Evolutionary conservation across 768 basidiomycete species (phyloP).

Genomic region (Lepiota brunneoincarnata): DNA sequence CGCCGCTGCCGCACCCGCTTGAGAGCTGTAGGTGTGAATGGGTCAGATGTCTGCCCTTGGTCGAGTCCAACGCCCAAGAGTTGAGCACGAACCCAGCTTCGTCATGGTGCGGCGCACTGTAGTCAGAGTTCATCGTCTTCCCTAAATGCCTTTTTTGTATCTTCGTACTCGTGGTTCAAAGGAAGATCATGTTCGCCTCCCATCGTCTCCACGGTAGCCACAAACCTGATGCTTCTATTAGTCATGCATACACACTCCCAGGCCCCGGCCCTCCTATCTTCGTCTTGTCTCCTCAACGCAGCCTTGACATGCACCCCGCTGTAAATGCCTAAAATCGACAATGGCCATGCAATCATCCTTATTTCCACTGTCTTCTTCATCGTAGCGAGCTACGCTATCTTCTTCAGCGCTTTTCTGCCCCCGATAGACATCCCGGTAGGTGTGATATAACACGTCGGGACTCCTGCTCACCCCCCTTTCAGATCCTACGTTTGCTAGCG

Average conservation of each 20-base stretch:
- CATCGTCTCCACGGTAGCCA: conserved; percentile 10
- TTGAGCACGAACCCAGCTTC: conserved; percentile 6
- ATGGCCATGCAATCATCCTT: conserved; percentile 47
- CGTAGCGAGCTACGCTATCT: conserved; percentile 57
- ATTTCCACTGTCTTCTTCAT: conserved; percentile 51
- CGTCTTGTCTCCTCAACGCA: background rate
- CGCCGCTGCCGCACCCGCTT: background rate
- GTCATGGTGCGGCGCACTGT: conserved; percentile 14
- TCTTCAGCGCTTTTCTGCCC: conserved; percentile 66
- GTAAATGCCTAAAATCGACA: conserved; percentile 14
- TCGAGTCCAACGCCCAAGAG: background rate
- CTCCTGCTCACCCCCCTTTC: background rate
- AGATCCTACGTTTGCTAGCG: conserved; percentile 66
- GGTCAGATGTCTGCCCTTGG: background rate
- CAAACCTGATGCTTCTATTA: background rate
- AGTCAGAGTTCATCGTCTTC: conserved; percentile 6
- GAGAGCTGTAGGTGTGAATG: background rate
- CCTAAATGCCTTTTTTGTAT: background rate
- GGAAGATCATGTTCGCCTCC: conserved; percentile 1
- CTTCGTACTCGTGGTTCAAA: background rate
- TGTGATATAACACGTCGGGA: conserved; percentile 9
- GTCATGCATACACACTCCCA: conserved; percentile 10
- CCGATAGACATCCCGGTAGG: conserved; percentile 49
- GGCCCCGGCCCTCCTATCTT: conserved; percentile 2
- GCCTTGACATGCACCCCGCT: conserved; percentile 16